phyloP scores from a whole-genome alignment of 768 basidiomycete species.

The Kwoniella europaea region DNA sequence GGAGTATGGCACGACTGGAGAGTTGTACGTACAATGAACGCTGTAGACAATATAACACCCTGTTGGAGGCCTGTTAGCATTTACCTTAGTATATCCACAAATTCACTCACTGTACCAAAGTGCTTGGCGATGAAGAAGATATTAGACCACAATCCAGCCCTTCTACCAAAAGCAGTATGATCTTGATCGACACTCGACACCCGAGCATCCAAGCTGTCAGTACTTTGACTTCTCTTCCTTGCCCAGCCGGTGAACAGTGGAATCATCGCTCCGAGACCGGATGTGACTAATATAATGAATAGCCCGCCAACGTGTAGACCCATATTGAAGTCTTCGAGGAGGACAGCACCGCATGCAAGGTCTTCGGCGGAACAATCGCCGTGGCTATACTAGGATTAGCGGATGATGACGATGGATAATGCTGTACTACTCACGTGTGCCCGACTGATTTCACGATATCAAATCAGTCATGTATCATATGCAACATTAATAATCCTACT shows the following conservation, averaged over 20 bases:
- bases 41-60: constrained; percentile 58
- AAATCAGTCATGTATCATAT: no score
- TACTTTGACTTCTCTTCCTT: constrained; percentile 3
- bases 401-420: not conserved
- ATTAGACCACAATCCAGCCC: constrained; percentile 35
- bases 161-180: constrained; percentile 28
- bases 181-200: not conserved
- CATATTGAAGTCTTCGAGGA: constrained; percentile 44
- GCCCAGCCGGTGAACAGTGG: constrained; percentile 44
- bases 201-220: constrained; percentile 7
- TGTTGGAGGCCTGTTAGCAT: not conserved
- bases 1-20: not conserved
- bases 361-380: constrained; percentile 49
- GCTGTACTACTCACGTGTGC: constrained; percentile 20
- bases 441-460: no score
- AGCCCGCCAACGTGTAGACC: constrained; percentile 47
- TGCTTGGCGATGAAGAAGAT: constrained; percentile 53
- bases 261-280: constrained; percentile 44
- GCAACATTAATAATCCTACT: constrained; percentile 13
- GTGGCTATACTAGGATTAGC: constrained; percentile 18
- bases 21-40: constrained; percentile 48
- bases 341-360: constrained; percentile 40
- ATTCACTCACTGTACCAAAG: constrained; percentile 44
- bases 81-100: not conserved
- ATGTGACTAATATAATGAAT: constrained; percentile 50